Base-by-base conservation (phyloP, 345 rosid genomes). In the Gossypium bickii region DNA sequence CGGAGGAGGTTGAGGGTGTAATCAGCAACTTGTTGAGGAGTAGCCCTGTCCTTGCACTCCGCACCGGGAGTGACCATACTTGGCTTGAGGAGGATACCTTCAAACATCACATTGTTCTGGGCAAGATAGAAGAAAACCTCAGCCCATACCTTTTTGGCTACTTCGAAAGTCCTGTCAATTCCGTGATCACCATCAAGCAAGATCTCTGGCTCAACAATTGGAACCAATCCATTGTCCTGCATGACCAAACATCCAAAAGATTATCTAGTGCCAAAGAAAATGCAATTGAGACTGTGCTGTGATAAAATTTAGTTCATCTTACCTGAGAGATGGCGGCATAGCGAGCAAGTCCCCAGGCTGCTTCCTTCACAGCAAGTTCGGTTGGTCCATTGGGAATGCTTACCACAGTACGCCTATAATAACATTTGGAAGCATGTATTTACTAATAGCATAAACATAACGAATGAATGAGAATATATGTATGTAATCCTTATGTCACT, bases 1-100 rank as follows among this genome's bases (percentile, higher is more conserved):
- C 80, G 81, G 78, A 94, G 98, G 81, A 94, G 95, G 78, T 84
- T 89, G 83, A 94, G 98, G 68, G 98, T 94, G 93, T 91, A 92
- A 0, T 87, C 81, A 22, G 98, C 92, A 76, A 94, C 98, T 71
- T 88, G 84, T 72, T 87, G 78, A 53, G 98, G 98, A 22, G 88
- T 86, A 70, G 84, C 87, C 58, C 2, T 74, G 48, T 81, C 79
- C 71, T 81, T 81, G 81, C 81, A 72, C 74, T 81, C 87, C 0
- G 83, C 83, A 17, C 83, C 83, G 0, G 84, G 83, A 58, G 86
- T 79, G 34, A 79, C 81, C 84, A 81, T 81, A 76, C 82, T 77
- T 43, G 83, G 84, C 81, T 81, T 79, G 20, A 81, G 84, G 27
- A 84, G 81, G 63, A 84, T 77, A 62, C 84, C 84, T 74, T 79